Conservation (phyloP, 2,329 filamentous ascomycete genomes). For the Venturia nashicola region DNA sequence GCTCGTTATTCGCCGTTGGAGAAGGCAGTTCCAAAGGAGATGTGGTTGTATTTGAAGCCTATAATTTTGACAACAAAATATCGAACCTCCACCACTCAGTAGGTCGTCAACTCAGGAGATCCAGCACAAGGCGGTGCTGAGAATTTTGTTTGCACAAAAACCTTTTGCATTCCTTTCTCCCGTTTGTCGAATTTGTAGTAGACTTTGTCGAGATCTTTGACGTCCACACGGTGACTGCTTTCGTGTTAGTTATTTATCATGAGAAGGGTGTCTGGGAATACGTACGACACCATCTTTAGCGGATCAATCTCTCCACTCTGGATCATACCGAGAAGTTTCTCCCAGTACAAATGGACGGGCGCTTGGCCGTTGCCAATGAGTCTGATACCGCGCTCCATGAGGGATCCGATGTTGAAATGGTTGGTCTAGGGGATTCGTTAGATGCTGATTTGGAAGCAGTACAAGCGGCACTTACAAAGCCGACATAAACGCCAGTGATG, state of each 20-base stretch:
- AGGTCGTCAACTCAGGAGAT: slow-evolving; percentile 37
- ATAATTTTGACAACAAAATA: not conserved
- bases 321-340: slow-evolving; percentile 58
- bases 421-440: slow-evolving; percentile 42
- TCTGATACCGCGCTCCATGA: slow-evolving; percentile 80
- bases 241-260: not conserved
- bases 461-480: slow-evolving; percentile 33
- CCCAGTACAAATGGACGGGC: slow-evolving; percentile 76
- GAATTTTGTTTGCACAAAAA: slow-evolving; percentile 53
- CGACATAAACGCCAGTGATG: slow-evolving; percentile 60
- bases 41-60: not conserved
- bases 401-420: slow-evolving; percentile 69
- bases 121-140: slow-evolving; percentile 38
- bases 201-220: slow-evolving; percentile 39
- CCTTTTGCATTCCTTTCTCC: slow-evolving; percentile 68
- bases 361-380: slow-evolving; percentile 59
- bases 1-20: too few species aligned
- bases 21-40: too few species aligned
- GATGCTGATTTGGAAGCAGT: slow-evolving; percentile 6
- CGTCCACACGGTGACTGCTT: slow-evolving; percentile 49
- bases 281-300: slow-evolving; percentile 52
- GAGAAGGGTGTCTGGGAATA: not conserved
- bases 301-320: slow-evolving; percentile 59
- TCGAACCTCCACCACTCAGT: not conserved
- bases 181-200: slow-evolving; percentile 55